Evolutionary conservation across 306 rosid species (phyloP), one percentile per base, ranked within the genome.

Genomic region (Prunus campanulata): DNA sequence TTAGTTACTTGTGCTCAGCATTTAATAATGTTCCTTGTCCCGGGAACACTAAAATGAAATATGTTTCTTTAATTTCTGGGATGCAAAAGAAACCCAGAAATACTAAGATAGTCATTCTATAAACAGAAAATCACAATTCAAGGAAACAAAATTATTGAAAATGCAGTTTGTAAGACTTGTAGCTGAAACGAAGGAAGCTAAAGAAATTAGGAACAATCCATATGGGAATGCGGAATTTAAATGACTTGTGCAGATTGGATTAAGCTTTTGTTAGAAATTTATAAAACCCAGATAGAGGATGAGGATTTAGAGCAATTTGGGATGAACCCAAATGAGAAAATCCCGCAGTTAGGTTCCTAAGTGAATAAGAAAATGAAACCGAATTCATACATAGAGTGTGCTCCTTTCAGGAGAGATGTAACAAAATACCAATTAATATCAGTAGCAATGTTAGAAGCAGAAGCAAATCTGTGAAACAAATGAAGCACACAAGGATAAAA

Each of bases 321-420:
- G 22, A 56, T 14, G 52, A 44, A 72, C 76, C 66, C 76, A 72
- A 24, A 56, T 32, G 44, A 24, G 42, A 69, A 70, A 50, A 3
- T 35, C 29, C 62, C 29, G 29, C 29, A 56, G 62, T n/a, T 8
- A 20, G 6, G 70, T 19, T 63, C 46, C 46, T 18, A 65, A 18
- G 42, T 65, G 70, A 11, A 4, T 65, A 39, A 35, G 8, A 32
- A n/a, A 65, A 63, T 5, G 9, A 20, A 29, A 27, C 7, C 2
- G 11, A 3, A 30, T 19, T 35, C 0, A 35, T 19, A 27, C n/a
- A 18, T 65, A 61, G 44, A 39, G 44, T 7, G 44, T 39, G 44
- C 44, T 39, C 44, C 44, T 61, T 61, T 32, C 32, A 13, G 20
- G 62, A 3, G 4, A 12, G 39, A 61, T 25, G 9, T 61, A 61